Base-by-base conservation (phyloP, 2,329 filamentous ascomycete species). In the Fusarium austroafricanum region DNA sequence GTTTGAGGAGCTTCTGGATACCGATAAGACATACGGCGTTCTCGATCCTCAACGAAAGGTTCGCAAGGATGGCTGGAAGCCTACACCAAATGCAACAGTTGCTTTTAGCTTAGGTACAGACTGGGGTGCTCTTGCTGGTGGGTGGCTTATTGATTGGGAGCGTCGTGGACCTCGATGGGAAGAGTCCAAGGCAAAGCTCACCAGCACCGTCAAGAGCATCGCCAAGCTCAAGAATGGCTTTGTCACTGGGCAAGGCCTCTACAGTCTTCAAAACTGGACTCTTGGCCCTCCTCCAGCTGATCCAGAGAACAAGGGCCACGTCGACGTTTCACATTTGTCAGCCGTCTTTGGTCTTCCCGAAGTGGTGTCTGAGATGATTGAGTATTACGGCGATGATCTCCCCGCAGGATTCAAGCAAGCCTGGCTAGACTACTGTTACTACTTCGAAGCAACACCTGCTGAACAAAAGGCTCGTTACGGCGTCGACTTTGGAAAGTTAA, bases 101-200 rank as follows among this genome's bases (percentile, higher is more conserved):
- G 82, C 83, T 39, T 81, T 88, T 10, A 81, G 83, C 35, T 79
- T 89, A 5, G 87, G 87, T 4, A 87, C 86, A 0, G 87, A 89
- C 68, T 89, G 86, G 84, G 82, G 83, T 0, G 84, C 84, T 0
- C 77, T 89, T 3, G 86, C 87, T 0, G 82, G 83, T 4, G 82
- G 82, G 1, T 89, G 87, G 84, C 79, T 89, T 0, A 81, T 88
- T 3, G 87, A 87, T 58, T 89, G 85, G 84, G 87, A 89, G 71
- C 81, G 87, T 1, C 83, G 83, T 3, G 84, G 86, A 0, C 76
- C 83, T 0, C 78, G 83, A 4, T 87, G 84, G 83, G 76, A 86
- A 53, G 83, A 87, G 68, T 82, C 86, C 2, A 79, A 78, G 28
- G 70, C 75, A 3, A 88, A 87, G 72, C 79, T 90, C 1, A 79